phyloP scores from a whole-genome alignment of 345 rosid species.

The Salix purpurea region DNA sequence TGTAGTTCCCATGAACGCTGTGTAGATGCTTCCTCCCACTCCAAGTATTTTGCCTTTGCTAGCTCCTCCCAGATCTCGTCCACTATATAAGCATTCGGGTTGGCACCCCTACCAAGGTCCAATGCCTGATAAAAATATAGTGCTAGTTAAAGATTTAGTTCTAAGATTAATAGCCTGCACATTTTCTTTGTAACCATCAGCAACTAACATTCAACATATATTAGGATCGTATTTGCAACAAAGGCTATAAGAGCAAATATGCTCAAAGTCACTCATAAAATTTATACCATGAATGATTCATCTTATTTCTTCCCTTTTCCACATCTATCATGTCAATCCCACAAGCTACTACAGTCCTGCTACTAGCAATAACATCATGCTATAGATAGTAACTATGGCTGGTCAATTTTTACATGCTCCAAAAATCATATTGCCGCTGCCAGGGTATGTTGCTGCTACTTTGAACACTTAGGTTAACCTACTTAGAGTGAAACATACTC shows the following conservation, averaged over 20 bases:
- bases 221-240: not conserved
- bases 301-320: not conserved
- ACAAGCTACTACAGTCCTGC: not conserved
- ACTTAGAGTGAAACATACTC: not conserved
- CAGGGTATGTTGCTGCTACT: not conserved
- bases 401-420: not conserved
- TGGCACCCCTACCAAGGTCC: conserved; percentile 77
- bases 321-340: not conserved
- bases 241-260: not conserved
- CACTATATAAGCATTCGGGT: conserved; percentile 59
- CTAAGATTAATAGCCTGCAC: not conserved
- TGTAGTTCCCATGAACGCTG: conserved; percentile 69
- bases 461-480: not conserved
- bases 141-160: not conserved
- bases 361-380: not conserved
- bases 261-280: not conserved
- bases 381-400: not conserved
- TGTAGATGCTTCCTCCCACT: conserved; percentile 70
- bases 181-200: not conserved
- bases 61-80: conserved; percentile 93
- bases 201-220: not conserved
- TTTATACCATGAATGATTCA: not conserved
- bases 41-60: conserved; percentile 73
- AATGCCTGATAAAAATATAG: conserved; percentile 44
- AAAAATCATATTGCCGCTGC: not conserved